Percentiles rank a stretch among this genome's conserved stretches.
phyloP scores from a whole-genome alignment of 495 filamentous ascomycete genomes.

The Amniculicola lignicola region DNA sequence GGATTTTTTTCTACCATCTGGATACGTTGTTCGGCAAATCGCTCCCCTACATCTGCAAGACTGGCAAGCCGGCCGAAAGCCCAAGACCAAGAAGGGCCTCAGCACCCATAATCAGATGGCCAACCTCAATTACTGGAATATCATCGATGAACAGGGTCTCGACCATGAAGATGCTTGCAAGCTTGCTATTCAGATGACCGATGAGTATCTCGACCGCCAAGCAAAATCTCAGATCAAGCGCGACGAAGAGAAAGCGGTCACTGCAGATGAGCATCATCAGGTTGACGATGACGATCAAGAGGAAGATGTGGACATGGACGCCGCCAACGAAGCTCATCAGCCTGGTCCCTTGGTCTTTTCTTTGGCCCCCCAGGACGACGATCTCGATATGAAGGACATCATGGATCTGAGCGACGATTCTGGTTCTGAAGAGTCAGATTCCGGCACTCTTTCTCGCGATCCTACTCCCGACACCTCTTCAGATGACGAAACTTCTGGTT shows the following conservation, averaged over 20 bases:
- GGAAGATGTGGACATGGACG: no score
- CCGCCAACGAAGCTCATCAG: not conserved
- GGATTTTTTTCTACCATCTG: slow-evolving; percentile 19
- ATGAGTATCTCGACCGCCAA: not conserved
- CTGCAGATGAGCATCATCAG: no score
- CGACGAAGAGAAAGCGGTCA: no score
- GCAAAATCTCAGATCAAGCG: no score
- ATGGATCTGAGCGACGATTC: no score
- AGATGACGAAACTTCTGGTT: not conserved
- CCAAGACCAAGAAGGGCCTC: slow-evolving; percentile 6
- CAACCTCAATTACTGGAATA: slow-evolving; percentile 12
- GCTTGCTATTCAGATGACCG: not conserved
- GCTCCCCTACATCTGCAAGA: not conserved
- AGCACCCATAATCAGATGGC: slow-evolving; percentile 9
- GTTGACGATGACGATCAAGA: no score
- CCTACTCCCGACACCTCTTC: not conserved
- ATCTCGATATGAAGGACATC: not conserved
- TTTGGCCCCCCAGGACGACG: not conserved
- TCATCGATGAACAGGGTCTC: not conserved
- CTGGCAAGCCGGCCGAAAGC: slow-evolving; percentile 11
- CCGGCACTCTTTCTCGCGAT: not conserved
- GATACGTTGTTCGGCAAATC: slow-evolving; percentile 11
- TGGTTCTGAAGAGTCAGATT: not conserved
- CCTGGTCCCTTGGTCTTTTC: not conserved
- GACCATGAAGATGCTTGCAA: not conserved